These are phyloP conservation scores for Coemansia guatemalensis DNA, from an alignment of 192 early-diverging fungal genomes.

Conservation along the genomic window DNA sequence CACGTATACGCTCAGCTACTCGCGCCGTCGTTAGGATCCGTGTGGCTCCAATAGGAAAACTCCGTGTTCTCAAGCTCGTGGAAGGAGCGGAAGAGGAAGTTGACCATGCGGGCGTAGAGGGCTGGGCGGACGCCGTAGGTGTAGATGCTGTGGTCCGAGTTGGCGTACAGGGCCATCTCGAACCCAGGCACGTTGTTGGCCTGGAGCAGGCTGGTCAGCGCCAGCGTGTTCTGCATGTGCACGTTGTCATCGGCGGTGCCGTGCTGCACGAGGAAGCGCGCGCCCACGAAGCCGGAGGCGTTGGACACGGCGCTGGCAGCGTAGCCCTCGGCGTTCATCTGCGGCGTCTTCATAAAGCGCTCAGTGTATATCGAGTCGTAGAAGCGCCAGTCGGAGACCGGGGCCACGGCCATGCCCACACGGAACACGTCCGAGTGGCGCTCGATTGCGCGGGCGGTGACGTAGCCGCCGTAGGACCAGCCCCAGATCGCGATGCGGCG, in stretches of 20 bases:
- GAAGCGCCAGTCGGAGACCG: constrained; percentile 90
- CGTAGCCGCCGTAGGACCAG: constrained; percentile 94
- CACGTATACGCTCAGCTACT: neutral
- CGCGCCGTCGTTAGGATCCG: constrained; percentile 20
- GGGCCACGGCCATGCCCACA: constrained; percentile 91
- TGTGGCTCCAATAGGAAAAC: constrained; percentile 49
- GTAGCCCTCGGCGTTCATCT: constrained; percentile 78
- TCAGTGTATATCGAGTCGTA: constrained; percentile 96
- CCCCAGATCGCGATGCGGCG: constrained; percentile 91
- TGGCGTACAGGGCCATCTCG: constrained; percentile 85
- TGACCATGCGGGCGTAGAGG: constrained; percentile 60
- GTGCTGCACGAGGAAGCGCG: constrained; percentile 82
- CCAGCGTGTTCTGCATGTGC: constrained; percentile 89
- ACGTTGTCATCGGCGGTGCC: constrained; percentile 92
- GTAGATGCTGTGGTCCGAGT: constrained; percentile 86
- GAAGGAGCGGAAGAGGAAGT: constrained; percentile 57
- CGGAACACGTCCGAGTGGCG: constrained; percentile 77
- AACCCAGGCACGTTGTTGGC: constrained; percentile 70
- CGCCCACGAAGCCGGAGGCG: constrained; percentile 78
- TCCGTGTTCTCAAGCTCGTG: constrained; percentile 52
- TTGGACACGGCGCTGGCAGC: constrained; percentile 69
- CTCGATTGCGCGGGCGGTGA: constrained; percentile 84
- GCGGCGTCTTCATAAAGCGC: constrained; percentile 91
- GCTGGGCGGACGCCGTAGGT: constrained; percentile 73
- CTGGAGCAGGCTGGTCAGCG: constrained; percentile 76